phyloP scores from a whole-genome alignment of 345 rosid genomes.

The Lepidium aucheri region DNA sequence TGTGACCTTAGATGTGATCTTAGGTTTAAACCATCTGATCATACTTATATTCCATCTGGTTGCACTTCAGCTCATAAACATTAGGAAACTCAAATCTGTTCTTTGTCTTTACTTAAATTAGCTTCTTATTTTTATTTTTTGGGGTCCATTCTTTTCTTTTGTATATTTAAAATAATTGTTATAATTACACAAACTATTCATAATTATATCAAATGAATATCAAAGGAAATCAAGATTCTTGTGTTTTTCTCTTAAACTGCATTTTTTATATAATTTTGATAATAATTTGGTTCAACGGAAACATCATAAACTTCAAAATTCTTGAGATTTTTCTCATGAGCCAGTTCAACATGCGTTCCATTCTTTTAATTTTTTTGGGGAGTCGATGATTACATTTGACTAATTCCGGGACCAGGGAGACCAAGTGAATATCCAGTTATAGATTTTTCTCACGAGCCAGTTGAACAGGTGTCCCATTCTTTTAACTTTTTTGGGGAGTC shows the following conservation, averaged over 20 bases:
- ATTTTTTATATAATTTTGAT: no score
- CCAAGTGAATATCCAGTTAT: no score
- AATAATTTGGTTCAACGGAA: no score
- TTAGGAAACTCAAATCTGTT: background rate
- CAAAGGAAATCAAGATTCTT: background rate
- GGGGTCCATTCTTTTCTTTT: background rate
- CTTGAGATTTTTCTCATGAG: no score
- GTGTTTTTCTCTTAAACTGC: background rate
- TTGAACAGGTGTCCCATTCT: no score
- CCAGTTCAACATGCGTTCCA: no score
- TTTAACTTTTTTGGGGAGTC: no score
- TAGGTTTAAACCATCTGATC: slow-evolving; percentile 42
- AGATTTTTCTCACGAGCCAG: no score
- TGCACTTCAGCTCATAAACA: slow-evolving; percentile 68
- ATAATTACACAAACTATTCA: background rate
- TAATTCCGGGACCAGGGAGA: no score
- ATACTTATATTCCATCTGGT: slow-evolving; percentile 24
- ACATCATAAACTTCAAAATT: no score
- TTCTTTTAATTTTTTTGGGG: no score
- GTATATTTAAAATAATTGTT: background rate
- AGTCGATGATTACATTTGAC: no score
- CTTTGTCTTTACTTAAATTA: background rate
- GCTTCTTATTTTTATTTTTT: background rate
- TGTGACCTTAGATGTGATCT: slow-evolving; percentile 56
- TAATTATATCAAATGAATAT: background rate